Conservation (phyloP, 73 alveolate species). For the Tetrahymena thermophila region DNA sequence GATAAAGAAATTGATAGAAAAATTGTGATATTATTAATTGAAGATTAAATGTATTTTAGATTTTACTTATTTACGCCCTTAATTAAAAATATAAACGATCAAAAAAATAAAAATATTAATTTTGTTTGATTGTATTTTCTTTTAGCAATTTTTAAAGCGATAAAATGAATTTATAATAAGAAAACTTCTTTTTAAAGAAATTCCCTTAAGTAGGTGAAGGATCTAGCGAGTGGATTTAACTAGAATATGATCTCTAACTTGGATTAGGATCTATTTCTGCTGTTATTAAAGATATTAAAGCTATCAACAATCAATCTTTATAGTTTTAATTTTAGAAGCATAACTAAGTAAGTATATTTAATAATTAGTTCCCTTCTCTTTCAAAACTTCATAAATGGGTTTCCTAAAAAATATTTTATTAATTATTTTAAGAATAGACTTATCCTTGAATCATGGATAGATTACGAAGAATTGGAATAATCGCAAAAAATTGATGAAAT, state of each 20-base stretch:
- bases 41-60: neutral
- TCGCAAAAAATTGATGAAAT: slow-evolving; percentile 35
- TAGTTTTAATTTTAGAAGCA: neutral
- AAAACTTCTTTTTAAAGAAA: neutral
- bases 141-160: neutral
- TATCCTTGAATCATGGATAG: slow-evolving; percentile 47
- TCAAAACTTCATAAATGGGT: neutral
- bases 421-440: neutral
- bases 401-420: neutral
- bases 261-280: neutral
- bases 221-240: neutral
- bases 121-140: too few relatives aligned
- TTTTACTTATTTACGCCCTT: neutral
- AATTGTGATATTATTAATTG: neutral
- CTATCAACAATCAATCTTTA: neutral
- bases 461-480: slow-evolving; percentile 6
- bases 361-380: neutral
- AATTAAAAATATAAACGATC: neutral
- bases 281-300: neutral
- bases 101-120: too few relatives aligned
- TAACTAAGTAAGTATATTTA: neutral
- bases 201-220: neutral
- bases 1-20: neutral
- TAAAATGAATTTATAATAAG: neutral
- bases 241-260: neutral